Percentiles rank a stretch among this genome's conserved stretches.
phyloP scores from a whole-genome alignment of 2,329 filamentous ascomycete species.

The Dryadomyces quercivorus region DNA sequence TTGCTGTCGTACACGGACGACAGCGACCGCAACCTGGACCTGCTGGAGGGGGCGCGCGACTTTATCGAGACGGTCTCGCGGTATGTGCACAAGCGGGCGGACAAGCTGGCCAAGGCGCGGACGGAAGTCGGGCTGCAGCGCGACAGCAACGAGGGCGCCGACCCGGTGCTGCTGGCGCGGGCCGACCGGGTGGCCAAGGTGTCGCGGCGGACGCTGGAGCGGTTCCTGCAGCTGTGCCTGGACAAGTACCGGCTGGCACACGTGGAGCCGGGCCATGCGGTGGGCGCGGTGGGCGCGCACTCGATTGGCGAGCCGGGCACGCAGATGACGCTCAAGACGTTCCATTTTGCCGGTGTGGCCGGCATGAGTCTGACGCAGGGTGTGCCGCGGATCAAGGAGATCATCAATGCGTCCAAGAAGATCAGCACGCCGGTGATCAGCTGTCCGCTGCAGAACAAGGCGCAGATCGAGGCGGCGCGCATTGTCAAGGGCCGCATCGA shows the following conservation, averaged over 20 bases:
- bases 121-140: slow-evolving; percentile 33
- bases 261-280: slow-evolving; percentile 88
- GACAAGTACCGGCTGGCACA: slow-evolving; percentile 85
- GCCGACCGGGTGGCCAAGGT: slow-evolving; percentile 73
- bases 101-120: slow-evolving; percentile 40
- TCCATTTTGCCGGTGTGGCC: slow-evolving; percentile 99
- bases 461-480: slow-evolving; percentile 66
- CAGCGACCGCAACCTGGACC: slow-evolving; percentile 58
- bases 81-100: slow-evolving; percentile 53
- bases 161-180: slow-evolving; percentile 24
- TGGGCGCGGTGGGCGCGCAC: slow-evolving; percentile 91
- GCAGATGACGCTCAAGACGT: slow-evolving; percentile 98
- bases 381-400: slow-evolving; percentile 99
- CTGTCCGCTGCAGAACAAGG: slow-evolving; percentile 68
- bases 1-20: slow-evolving; percentile 57
- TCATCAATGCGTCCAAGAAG: slow-evolving; percentile 91
- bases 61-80: slow-evolving; percentile 70
- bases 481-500: slow-evolving; percentile 90
- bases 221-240: slow-evolving; percentile 73
- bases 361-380: slow-evolving; percentile 99
- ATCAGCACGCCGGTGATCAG: slow-evolving; percentile 93
- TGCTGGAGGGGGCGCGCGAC: slow-evolving; percentile 68
- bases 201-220: slow-evolving; percentile 57
- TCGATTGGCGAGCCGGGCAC: slow-evolving; percentile 97
- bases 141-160: slow-evolving; percentile 19